Conservation (phyloP, 768 basidiomycete genomes). For the Cystobasidium onofrii region DNA sequence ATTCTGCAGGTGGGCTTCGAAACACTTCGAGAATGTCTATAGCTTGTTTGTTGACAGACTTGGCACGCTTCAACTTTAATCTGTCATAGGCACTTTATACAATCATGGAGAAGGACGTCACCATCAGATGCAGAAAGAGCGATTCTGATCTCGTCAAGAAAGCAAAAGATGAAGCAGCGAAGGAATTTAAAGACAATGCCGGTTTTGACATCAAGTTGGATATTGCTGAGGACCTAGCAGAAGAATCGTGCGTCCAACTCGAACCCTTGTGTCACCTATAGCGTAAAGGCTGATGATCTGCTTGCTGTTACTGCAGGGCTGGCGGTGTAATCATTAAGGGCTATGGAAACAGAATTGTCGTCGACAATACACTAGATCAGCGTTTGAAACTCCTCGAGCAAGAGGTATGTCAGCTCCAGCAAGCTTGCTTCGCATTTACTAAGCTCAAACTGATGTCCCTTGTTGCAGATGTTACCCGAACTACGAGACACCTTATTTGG, state of each 20-base stretch:
- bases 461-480: constrained; percentile 81
- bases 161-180: constrained; percentile 60
- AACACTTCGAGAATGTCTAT: too few relatives aligned
- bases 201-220: constrained; percentile 58
- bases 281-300: background rate
- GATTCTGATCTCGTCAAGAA: constrained; percentile 58
- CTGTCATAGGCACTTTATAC: constrained; percentile 63
- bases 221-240: constrained; percentile 57
- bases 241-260: constrained; percentile 57
- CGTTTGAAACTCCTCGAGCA: constrained; percentile 80
- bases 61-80: too few relatives aligned
- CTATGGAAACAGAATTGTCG: constrained; percentile 66
- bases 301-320: constrained; percentile 49
- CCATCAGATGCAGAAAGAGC: constrained; percentile 59
- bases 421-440: too few relatives aligned
- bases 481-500: constrained; percentile 85
- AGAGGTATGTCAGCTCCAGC: constrained; percentile 1
- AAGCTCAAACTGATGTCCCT: too few relatives aligned
- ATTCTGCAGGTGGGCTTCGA: constrained; percentile 61
- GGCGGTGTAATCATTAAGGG: constrained; percentile 75
- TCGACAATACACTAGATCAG: constrained; percentile 93
- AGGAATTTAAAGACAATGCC: constrained; percentile 66
- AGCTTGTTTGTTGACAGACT: too few relatives aligned
- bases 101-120: constrained; percentile 66
- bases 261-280: background rate